phyloP scores from a whole-genome alignment of 164 flowering plant species.

The Liriodendron chinense region DNA sequence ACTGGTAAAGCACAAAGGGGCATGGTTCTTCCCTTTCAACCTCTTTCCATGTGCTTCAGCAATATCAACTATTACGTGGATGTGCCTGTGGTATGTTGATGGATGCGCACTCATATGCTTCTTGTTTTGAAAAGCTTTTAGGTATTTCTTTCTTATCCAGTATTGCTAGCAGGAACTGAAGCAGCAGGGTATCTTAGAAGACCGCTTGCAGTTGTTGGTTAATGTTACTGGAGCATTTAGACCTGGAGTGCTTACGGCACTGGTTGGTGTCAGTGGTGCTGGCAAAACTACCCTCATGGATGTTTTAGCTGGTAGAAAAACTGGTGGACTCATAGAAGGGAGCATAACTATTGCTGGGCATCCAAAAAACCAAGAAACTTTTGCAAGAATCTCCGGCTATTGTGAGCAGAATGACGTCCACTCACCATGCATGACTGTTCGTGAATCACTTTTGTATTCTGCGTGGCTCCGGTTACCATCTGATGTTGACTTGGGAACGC shows the following conservation, averaged over 20 bases:
- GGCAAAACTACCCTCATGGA: conserved; percentile 99
- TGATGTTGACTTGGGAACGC: conserved; percentile 70
- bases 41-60: conserved; percentile 89
- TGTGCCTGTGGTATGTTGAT: conserved; percentile 66
- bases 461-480: conserved; percentile 93
- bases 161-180: conserved; percentile 69
- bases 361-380: conserved; percentile 94
- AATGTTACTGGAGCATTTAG: conserved; percentile 94
- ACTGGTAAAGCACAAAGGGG: conserved; percentile 59
- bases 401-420: conserved; percentile 99
- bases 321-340: conserved; percentile 92
- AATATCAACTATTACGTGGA: conserved; percentile 89
- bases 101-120: not conserved
- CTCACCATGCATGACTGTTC: conserved; percentile 92
- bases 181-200: conserved; percentile 83
- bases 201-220: conserved; percentile 71
- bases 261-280: conserved; percentile 99
- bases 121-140: not conserved
- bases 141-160: conserved; percentile 10
- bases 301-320: conserved; percentile 96
- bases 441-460: conserved; percentile 87
- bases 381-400: conserved; percentile 96
- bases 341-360: conserved; percentile 73
- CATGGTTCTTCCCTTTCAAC: conserved; percentile 97
- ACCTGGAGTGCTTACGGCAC: conserved; percentile 96